phyloP scores from a whole-genome alignment of 208 protist species.

The Acanthamoeba sp. region DNA sequence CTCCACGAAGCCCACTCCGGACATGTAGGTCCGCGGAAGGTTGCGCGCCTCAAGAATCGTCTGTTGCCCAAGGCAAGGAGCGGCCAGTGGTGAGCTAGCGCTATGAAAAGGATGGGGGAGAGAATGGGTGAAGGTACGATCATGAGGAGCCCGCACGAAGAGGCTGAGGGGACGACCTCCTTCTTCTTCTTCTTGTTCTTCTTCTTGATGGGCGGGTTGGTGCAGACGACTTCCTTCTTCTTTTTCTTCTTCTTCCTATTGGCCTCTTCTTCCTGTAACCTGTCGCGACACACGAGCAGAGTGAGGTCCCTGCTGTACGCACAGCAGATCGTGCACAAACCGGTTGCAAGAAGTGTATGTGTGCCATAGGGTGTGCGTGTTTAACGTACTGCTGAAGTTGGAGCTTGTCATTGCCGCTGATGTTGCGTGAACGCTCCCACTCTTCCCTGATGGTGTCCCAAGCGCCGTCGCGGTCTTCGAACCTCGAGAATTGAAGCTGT shows the following conservation, averaged over 20 bases:
- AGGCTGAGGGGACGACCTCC: constrained; percentile 39
- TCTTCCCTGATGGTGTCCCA: constrained; percentile 50
- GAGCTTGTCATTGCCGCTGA: not conserved
- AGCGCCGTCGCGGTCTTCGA: constrained; percentile 18
- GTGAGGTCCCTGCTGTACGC: too few species aligned
- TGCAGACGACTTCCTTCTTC: constrained; percentile 68
- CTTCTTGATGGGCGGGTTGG: constrained; percentile 53
- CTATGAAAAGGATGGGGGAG: not conserved
- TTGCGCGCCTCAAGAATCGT: constrained; percentile 9
- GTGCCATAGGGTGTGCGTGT: not conserved
- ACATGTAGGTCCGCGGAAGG: constrained; percentile 22
- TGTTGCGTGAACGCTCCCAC: constrained; percentile 6
- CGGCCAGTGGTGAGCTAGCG: too few species aligned
- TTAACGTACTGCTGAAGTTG: not conserved
- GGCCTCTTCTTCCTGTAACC: not conserved
- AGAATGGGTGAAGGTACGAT: not conserved
- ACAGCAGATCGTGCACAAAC: not conserved
- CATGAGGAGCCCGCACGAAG: constrained; percentile 41
- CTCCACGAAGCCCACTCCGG: constrained; percentile 28
- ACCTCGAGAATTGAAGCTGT: constrained; percentile 58
- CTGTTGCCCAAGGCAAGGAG: too few species aligned
- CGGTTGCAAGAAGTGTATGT: not conserved
- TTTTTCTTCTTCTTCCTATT: constrained; percentile 51
- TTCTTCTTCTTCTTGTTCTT: constrained; percentile 66
- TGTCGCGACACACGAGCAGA: not conserved